Evolutionary conservation across 352 stramenopile species (phyloP).

Genomic region (Blastocystis sp.): DNA sequence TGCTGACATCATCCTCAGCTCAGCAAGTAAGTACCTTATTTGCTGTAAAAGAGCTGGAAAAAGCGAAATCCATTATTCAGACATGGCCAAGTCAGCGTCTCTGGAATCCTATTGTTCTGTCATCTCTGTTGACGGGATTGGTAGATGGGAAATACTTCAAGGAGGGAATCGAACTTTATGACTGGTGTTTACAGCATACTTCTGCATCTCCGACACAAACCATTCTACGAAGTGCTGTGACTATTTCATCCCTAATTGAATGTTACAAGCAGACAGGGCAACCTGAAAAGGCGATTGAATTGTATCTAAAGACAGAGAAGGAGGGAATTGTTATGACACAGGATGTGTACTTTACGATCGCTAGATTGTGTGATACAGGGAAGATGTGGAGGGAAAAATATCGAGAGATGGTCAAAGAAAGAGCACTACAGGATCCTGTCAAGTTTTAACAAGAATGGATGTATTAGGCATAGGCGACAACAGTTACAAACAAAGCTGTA

Average conservation of each 20-base stretch:
- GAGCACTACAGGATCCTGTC: neutral
- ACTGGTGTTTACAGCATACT: slow-evolving; percentile 27
- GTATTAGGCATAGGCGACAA: neutral
- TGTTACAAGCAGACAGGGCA: neutral
- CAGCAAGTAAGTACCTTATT: slow-evolving; percentile 47
- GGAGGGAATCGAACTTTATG: slow-evolving; percentile 26
- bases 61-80: neutral
- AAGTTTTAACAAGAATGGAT: neutral
- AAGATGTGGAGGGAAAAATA: slow-evolving; percentile 13
- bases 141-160: neutral
- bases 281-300: neutral
- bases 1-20: neutral
- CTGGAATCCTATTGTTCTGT: slow-evolving; percentile 29
- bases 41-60: slow-evolving; percentile 2
- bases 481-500: neutral
- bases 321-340: neutral
- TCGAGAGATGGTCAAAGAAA: neutral
- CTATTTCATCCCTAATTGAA: neutral
- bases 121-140: neutral
- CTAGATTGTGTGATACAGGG: neutral
- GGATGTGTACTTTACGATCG: slow-evolving; percentile 30
- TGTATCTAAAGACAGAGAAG: neutral
- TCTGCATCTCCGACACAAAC: neutral
- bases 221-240: neutral
- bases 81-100: neutral